phyloP scores from a whole-genome alignment of 345 rosid species.

The Dipteronia sinensis region DNA sequence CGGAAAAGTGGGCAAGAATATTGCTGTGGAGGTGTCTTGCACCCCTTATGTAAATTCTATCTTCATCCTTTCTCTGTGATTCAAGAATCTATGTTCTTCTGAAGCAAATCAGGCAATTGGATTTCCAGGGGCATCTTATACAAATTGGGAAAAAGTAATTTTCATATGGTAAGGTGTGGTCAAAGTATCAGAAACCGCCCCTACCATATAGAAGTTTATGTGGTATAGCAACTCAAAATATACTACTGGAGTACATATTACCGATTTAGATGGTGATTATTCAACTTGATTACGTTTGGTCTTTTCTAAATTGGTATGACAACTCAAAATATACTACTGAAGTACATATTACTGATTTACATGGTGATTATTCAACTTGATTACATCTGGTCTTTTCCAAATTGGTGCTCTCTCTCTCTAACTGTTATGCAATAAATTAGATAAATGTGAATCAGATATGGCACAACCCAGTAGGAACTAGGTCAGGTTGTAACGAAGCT shows the following conservation, averaged over 20 bases:
- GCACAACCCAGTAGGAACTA: too few species aligned
- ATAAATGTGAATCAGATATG: too few species aligned
- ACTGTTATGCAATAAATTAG: too few species aligned
- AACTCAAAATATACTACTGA: neutral
- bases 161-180: neutral
- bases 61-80: neutral
- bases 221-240: neutral
- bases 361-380: neutral
- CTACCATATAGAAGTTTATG: neutral
- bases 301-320: neutral
- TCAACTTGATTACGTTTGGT: neutral
- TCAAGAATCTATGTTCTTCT: neutral
- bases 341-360: neutral
- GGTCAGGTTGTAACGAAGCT: too few species aligned
- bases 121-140: conserved; percentile 1
- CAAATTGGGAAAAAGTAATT: neutral
- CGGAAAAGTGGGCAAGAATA: neutral
- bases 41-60: conserved; percentile 14
- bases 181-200: neutral
- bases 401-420: neutral
- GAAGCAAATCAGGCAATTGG: neutral
- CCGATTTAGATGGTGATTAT: neutral
- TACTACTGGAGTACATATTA: neutral
- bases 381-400: neutral
- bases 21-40: neutral